A percentile compares a stretch with the other conserved stretches of the same genome.
These are phyloP conservation scores for Cicer bijugum DNA, from an alignment of 306 rosid genomes.

Conservation along the genomic window DNA sequence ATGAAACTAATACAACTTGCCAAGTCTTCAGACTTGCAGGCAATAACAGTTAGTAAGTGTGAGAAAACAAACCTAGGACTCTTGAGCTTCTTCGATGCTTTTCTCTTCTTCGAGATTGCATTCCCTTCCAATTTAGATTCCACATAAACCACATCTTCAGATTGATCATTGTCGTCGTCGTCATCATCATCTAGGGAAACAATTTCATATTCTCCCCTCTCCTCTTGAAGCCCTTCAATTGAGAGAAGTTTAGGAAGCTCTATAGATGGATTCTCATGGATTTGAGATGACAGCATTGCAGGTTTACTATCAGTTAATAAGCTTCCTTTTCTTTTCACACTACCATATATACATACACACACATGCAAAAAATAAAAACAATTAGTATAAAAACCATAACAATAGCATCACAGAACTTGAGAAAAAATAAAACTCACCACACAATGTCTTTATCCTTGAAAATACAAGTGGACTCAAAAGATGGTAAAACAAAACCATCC, in stretches of 20 bases:
- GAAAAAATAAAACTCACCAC: conserved; percentile 55
- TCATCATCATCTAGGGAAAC: conserved; percentile 41
- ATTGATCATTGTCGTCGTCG: conserved; percentile 43
- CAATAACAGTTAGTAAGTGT: not conserved
- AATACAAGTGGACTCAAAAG: conserved; percentile 80
- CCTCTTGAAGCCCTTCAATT: conserved; percentile 58
- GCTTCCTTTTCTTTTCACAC: conserved; percentile 69
- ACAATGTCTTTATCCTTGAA: conserved; percentile 83
- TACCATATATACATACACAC: conserved; percentile 36
- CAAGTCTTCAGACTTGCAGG: not conserved
- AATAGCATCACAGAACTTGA: not conserved
- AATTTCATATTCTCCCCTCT: conserved; percentile 51
- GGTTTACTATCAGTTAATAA: conserved; percentile 38
- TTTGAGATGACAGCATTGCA: conserved; percentile 45
- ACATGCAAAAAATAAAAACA: conserved; percentile 7
- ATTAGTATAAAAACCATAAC: conserved; percentile 11
- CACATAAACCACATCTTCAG: conserved; percentile 48
- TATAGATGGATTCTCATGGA: conserved; percentile 34
- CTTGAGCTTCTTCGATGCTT: conserved; percentile 63
- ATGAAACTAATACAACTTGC: not conserved
- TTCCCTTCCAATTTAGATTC: conserved; percentile 44
- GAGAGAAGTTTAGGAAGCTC: conserved; percentile 68
- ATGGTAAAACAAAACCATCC: conserved; percentile 92
- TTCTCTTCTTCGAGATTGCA: conserved; percentile 67
- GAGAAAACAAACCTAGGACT: conserved; percentile 63